Evolutionary conservation across 805 yeast species (phyloP), one percentile per base, ranked within the genome.

Genomic region (Saccharomycopsis sp.): DNA sequence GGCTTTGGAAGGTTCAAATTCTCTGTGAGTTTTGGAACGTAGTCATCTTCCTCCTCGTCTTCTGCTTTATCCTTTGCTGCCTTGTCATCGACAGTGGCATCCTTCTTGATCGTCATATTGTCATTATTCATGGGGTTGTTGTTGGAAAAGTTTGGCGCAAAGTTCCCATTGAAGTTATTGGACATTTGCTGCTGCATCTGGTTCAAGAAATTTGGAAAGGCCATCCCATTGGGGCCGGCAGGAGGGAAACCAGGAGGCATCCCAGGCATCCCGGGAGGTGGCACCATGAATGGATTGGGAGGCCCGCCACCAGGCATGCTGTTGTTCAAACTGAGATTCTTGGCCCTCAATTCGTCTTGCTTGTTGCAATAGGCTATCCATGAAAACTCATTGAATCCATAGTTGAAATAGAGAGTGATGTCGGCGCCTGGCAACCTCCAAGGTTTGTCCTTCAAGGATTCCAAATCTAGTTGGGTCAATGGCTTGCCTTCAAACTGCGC

Each of bases 391-490:
- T 92, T 95, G 56, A 92, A 92, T 1, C 98, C 98, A 55, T 77
- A 92, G 62, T 92, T 92, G 68, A 92, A 92, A 60, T 87, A 94
- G 59, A 92, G 97, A 5, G 94, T 73, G 30, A 85, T 63, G 61
- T 92, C 96, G 3, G 95, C 95, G 29, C 97, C 98, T 1, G 97
- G 96, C 49, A 83, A 77, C 56, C 98, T 73, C 99, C 99, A 92
- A 6, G 99, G 99, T 63, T 94, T 94, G 50, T 87, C 95, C 49
- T 84, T 86, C 36, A 88, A 63, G 40, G 78, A 80, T 46, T 81
- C 89, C 8, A 89, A 69, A 46, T 83, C 80, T 9, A 89, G 68
- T 50, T 81, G 77, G 0, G 95, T 84, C 36, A 92, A 65, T 3
- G 95, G 94, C 51, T 75, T 70, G 2, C 95, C 96, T 38, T 87